Percentiles rank a stretch among this genome's conserved stretches.
Conservation (phyloP, 2,329 filamentous ascomycete genomes). For the Fusarium equiseti region DNA sequence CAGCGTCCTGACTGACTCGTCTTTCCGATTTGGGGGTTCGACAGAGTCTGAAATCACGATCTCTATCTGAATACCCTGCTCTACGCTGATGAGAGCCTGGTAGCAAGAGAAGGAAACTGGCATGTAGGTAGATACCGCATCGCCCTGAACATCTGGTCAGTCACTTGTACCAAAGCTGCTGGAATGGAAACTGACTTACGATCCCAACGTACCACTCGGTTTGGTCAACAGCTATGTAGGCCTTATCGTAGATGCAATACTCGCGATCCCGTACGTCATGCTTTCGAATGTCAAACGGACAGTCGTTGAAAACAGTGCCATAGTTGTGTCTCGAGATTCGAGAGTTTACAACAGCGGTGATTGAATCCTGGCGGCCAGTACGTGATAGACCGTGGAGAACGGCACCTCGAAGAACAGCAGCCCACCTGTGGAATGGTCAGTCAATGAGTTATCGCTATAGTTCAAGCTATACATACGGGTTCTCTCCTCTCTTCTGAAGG, state of each 20-base stretch:
- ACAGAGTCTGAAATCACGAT: constrained; percentile 29
- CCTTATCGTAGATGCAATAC: constrained; percentile 24
- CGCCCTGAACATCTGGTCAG: constrained; percentile 11
- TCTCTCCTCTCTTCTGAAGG: constrained; percentile 48
- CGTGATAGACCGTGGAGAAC: constrained; percentile 46
- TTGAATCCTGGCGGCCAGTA: neutral
- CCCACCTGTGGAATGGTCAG: constrained; percentile 47
- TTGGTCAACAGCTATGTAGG: constrained; percentile 44
- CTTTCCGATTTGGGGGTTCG: constrained; percentile 15
- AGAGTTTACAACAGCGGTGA: constrained; percentile 41
- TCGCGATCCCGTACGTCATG: constrained; percentile 40
- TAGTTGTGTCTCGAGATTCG: constrained; percentile 50
- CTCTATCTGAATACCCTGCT: constrained; percentile 5
- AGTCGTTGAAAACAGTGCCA: constrained; percentile 32
- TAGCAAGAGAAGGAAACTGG: constrained; percentile 23
- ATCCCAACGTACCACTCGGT: constrained; percentile 49
- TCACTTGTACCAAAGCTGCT: neutral
- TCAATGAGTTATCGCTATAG: neutral
- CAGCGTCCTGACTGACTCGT: constrained; percentile 29
- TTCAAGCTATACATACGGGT: constrained; percentile 49
- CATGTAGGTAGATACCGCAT: constrained; percentile 24
- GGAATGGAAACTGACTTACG: constrained; percentile 13
- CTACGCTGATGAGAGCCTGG: constrained; percentile 5
- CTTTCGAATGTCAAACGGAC: constrained; percentile 22
- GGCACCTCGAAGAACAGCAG: constrained; percentile 52